Evolutionary conservation across 1,284 basidiomycete species (phyloP), one percentile per base, ranked within the genome.

Genomic region (Hymenochaete sp.): DNA sequence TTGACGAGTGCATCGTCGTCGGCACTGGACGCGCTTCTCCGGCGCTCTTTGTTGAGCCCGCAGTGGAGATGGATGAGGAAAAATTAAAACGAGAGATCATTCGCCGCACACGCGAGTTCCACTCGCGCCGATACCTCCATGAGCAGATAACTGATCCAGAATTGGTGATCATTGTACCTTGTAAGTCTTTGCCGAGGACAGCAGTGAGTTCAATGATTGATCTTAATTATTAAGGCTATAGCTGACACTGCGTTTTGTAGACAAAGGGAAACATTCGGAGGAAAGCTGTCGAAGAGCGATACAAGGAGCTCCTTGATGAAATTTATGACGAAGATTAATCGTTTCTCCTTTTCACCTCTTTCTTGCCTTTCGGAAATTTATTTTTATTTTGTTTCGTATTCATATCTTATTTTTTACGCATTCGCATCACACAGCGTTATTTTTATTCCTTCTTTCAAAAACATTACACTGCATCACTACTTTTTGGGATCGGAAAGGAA

Each of bases 251-350:
- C 14, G 8, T 32, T 10, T n/a, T 38, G 13, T 28, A 51, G 50
- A 79, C 79, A 16, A 83, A 83, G 59, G 80, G 79, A 27, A 82
- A 83, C 54, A 75, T 82, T 52, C 68, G 81, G 38, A 71, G 79
- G 48, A 67, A 66, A 48, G 78, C 76, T 16, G 77, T 80, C 22
- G 79, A 82, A 59, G 74, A 77, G 33, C 52, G 62, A 7, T 79
- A 72, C 62, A 67, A 67, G 56, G 52, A 53, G 18, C 62, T 70
- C 37, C 65, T 82, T n/a, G 77, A 82, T 56, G 55, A 61, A 44
- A 65, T 77, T 24, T 79, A 73, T 53, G 62, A 42, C 11, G 45
- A 45, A 24, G 44, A 47, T 16, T 50, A 18, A 37, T 3, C n/a
- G n/a, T n/a, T n/a, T n/a, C n/a, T n/a, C n/a, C n/a, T n/a, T n/a